Evolutionary conservation across 768 basidiomycete genomes (phyloP), one percentile per base, ranked within the genome.

Genomic region (Candolleomyces efflorescens): DNA sequence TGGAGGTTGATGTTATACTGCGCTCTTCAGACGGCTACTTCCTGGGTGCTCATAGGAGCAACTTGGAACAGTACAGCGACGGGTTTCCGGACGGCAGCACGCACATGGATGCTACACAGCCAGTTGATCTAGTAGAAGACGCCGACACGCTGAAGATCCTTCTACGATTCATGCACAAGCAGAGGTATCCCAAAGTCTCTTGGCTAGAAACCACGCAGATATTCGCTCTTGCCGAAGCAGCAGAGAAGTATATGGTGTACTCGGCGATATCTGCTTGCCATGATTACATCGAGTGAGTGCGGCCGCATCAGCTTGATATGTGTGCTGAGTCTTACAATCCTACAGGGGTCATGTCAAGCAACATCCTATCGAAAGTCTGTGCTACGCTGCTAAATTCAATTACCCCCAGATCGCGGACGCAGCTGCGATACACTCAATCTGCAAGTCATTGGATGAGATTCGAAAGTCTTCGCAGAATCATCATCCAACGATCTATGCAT

Each of bases 231-330:
- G 50, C 56, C 1, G 60, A 58, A 27, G 60, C 60, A 4, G 56
- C 53, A 26, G 56, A 61, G 53, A 61, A 61, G 22, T 61, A 61
- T 26, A 3, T 61, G 17, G 43, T 58, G 5, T 55, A 50, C 36
- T 46, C 52, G 11, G 52, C 51, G 12, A 58, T 61, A 46, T 36
- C 18, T n/a, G 44, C 51, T 27, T 61, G 60, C 23, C 26, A 39
- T 6, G 18, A 36, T 5, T 32, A 26, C 18, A 48, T 58, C 27
- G 26, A 48, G 60, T 54, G 47, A 17, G 53, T 55, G n/a, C 3
- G 22, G 9, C 27, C 15, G 51, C 13, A 5, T 20, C 7, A 17
- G 15, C 24, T 53, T 5, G 9, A 7, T 5, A 32, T 17, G 26
- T 32, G 1, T 22, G 13, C 6, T 11, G 3, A 17, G 9, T 32